Percentiles rank a stretch among this genome's conserved stretches.
Conservation (phyloP, 805 yeast genomes). For the Clavispora fructus region DNA sequence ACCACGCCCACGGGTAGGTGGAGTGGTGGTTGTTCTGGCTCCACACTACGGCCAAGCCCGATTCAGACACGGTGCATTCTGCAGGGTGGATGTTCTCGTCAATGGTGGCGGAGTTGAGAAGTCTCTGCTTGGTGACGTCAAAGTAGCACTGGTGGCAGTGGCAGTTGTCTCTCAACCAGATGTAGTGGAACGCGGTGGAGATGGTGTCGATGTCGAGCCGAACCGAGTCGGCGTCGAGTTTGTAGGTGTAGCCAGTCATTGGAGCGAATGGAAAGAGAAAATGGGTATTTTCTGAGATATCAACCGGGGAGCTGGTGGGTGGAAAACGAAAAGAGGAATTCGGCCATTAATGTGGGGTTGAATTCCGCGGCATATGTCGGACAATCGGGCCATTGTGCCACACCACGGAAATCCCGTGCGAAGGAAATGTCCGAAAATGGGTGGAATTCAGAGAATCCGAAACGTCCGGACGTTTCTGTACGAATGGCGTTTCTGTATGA, state of each 20-base stretch:
- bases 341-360: neutral
- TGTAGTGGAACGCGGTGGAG: constrained; percentile 19
- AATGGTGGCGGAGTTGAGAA: constrained; percentile 48
- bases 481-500: too few relatives aligned
- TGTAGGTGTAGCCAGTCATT: neutral
- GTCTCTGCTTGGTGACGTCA: constrained; percentile 52
- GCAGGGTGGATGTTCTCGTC: constrained; percentile 24
- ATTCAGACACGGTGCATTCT: constrained; percentile 8
- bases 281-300: too few relatives aligned
- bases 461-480: too few relatives aligned
- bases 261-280: too few relatives aligned
- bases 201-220: constrained; percentile 4
- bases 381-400: too few relatives aligned
- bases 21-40: constrained; percentile 34
- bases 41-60: constrained; percentile 31
- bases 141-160: constrained; percentile 53
- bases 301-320: neutral
- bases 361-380: neutral
- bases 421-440: too few relatives aligned
- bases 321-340: neutral
- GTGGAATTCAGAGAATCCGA: too few relatives aligned
- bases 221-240: constrained; percentile 2
- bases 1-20: constrained; percentile 36
- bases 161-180: constrained; percentile 66
- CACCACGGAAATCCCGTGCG: too few relatives aligned